These are phyloP conservation scores for Wickerhamomyces bovis DNA, from an alignment of 805 yeast species.

Conservation along the genomic window DNA sequence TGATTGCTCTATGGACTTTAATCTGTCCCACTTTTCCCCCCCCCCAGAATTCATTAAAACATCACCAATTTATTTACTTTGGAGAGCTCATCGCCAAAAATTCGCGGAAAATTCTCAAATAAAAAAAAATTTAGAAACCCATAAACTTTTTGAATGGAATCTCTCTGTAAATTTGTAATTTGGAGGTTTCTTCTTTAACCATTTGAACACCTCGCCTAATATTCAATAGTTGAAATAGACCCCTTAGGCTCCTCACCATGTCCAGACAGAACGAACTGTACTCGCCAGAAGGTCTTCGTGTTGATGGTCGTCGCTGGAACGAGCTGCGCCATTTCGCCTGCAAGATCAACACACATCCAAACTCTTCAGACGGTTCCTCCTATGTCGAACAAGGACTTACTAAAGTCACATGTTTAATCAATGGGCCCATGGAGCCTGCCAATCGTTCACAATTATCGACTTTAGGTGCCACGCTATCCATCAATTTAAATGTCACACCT, in stretches of 20 bases:
- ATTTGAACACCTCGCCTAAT: too few relatives aligned
- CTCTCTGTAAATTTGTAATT: too few relatives aligned
- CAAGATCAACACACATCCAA: conserved; percentile 81
- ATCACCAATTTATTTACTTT: too few relatives aligned
- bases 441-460: conserved; percentile 44
- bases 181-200: too few relatives aligned
- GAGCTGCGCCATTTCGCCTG: conserved; percentile 82
- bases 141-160: too few relatives aligned
- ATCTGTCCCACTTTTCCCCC: too few relatives aligned
- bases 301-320: conserved; percentile 94
- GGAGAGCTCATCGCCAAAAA: not conserved
- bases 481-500: conserved; percentile 68
- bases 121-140: too few relatives aligned
- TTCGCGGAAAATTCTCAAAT: not conserved
- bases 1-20: too few relatives aligned
- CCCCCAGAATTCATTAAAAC: too few relatives aligned
- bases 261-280: conserved; percentile 67
- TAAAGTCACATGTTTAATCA: conserved; percentile 75
- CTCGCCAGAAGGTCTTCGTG: conserved; percentile 91
- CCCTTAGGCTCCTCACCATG: conserved; percentile 35
- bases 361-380: conserved; percentile 86
- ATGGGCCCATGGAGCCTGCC: conserved; percentile 86
- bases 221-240: too few relatives aligned
- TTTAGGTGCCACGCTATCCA: conserved; percentile 51
- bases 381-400: conserved; percentile 90